phyloP scores from a whole-genome alignment of 129 eudicot genomes.

The Tagetes patula region DNA sequence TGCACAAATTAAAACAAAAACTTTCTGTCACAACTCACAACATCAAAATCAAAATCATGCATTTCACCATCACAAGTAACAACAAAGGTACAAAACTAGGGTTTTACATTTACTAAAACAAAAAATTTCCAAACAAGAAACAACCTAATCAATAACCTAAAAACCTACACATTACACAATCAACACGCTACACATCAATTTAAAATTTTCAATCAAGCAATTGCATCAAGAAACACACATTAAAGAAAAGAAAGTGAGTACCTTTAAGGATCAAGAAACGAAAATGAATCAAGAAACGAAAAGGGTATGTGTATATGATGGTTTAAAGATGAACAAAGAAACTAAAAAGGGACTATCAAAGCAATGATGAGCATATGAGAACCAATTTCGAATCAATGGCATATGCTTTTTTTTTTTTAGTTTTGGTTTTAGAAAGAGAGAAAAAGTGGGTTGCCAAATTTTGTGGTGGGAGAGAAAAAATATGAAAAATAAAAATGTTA shows the following conservation, averaged over 20 bases:
- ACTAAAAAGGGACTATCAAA: background rate
- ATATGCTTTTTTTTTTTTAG: constrained; percentile 1
- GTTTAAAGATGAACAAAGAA: background rate
- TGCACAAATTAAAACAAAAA: background rate
- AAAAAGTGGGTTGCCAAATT: constrained; percentile 9
- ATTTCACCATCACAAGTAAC: constrained; percentile 22
- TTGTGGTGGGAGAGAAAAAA: background rate
- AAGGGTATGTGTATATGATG: background rate
- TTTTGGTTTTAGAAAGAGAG: background rate
- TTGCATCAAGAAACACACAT: constrained; percentile 16
- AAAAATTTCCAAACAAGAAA: constrained; percentile 1
- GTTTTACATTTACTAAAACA: constrained; percentile 21
- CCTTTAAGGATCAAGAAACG: background rate
- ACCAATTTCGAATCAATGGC: constrained; percentile 2
- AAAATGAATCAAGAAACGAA: background rate
- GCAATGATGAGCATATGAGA: background rate
- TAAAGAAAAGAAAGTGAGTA: constrained; percentile 18
- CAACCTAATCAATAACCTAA: background rate
- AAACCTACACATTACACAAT: constrained; percentile 21
- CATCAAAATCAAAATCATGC: constrained; percentile 5
- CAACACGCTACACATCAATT: background rate
- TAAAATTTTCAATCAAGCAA: constrained; percentile 2
- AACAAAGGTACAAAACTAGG: constrained; percentile 39
- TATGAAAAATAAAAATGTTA: background rate
- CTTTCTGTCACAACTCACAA: background rate